Conservation (phyloP, 352 stramenopile species). For the Saprolegnia parasitica region DNA sequence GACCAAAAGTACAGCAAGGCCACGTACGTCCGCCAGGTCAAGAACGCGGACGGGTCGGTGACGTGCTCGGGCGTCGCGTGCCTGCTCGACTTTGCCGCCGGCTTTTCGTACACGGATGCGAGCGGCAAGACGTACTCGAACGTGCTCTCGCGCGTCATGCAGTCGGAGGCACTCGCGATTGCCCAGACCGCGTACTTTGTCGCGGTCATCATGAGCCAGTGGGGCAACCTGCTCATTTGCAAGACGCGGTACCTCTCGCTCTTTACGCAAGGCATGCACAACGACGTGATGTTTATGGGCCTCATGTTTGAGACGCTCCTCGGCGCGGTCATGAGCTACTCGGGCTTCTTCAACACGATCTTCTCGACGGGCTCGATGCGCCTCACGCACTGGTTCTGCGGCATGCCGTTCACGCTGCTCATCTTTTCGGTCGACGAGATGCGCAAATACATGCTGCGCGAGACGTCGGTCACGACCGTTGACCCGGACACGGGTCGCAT, state of each 20-base stretch:
- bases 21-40: conserved; percentile 48
- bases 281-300: conserved; percentile 90
- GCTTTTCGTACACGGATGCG: conserved; percentile 40
- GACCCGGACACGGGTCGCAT: conserved; percentile 78
- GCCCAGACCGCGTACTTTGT: conserved; percentile 86
- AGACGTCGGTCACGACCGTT: conserved; percentile 63
- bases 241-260: conserved; percentile 91
- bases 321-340: conserved; percentile 78
- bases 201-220: conserved; percentile 85
- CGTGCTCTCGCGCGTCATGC: conserved; percentile 84
- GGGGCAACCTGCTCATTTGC: conserved; percentile 89
- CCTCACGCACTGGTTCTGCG: conserved; percentile 88
- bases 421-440: conserved; percentile 88
- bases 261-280: conserved; percentile 88
- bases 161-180: conserved; percentile 75
- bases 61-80: conserved; percentile 43
- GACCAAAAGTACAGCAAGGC: conserved; percentile 46
- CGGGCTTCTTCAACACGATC: conserved; percentile 72
- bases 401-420: conserved; percentile 84
- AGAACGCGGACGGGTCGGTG: conserved; percentile 32
- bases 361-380: conserved; percentile 82
- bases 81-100: conserved; percentile 52
- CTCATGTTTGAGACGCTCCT: conserved; percentile 92
- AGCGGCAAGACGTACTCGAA: conserved; percentile 50
- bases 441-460: conserved; percentile 88